Base-by-base conservation (phyloP, 768 basidiomycete genomes). In the Imleria badia region DNA sequence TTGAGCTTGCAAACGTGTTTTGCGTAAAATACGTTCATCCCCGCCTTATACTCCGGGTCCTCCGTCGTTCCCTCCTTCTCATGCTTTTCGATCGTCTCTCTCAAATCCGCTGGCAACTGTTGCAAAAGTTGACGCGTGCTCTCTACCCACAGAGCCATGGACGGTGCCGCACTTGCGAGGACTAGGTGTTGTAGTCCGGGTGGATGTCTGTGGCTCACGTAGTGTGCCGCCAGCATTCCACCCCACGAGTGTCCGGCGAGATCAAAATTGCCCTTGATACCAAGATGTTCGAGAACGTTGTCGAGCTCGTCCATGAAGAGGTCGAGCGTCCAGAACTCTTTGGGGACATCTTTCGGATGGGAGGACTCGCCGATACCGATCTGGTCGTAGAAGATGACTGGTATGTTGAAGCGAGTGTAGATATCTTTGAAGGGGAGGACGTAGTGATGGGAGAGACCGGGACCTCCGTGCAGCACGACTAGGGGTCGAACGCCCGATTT, bases 171-270 rank as follows among this genome's bases (percentile, higher is more conserved):
- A 30, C 71, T 75, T 7, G 67, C 63, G 17, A 76, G 58, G 26
- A 75, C 65, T 1, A 76, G 57, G 10, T 65, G 73, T 42, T 66
- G 71, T 12, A 81, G 54, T 0, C 77, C 77, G 0, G 48, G 22
- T 3, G 79, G 79, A n/a, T 75, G 69, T 13, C 69, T 67, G 15
- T 67, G 59, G 35, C 73, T 66, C 8, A 60, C 77, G 45, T 75
- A 79, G 36, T 78, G 73, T 6, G 69, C 57, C 0, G 70, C 80
- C 10, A 84, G 70, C 68, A 81, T 81, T 1, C 77, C 81, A 13
- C 83, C 84, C 82, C 82, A 83, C 6, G 80, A 82, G 45, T 84
- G 83, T 0, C 84, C 84, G 1, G 76, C 57, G 2, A 84, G 61
- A 57, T 77, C 72, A 61, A 76, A 84, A n/a, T 63, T 56, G 6